These are phyloP conservation scores for Pseudevernia furfuracea DNA, from an alignment of 495 filamentous ascomycete genomes.

Conservation along the genomic window DNA sequence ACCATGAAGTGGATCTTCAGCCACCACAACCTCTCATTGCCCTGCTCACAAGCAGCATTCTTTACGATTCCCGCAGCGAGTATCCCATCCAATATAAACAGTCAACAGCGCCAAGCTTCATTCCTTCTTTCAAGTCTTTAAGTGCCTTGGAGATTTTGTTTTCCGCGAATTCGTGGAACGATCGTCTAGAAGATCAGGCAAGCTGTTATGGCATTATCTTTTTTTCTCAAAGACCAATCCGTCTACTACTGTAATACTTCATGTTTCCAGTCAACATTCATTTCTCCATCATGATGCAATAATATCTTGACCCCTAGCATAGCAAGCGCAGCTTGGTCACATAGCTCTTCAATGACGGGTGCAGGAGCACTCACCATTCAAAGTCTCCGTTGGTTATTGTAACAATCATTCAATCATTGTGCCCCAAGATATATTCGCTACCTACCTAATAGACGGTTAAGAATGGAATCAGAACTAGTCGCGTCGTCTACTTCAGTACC, in stretches of 20 bases:
- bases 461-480: background rate
- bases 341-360: background rate
- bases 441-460: background rate
- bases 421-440: background rate
- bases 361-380: background rate
- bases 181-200: background rate
- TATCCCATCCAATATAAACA: background rate
- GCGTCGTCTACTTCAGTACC: background rate
- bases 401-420: background rate
- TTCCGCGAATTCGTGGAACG: background rate
- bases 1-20: background rate
- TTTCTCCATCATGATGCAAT: background rate
- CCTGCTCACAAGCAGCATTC: background rate
- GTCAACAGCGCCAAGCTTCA: background rate
- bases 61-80: background rate
- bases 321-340: background rate
- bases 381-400: background rate
- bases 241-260: background rate
- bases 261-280: background rate
- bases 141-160: background rate
- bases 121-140: background rate
- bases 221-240: background rate
- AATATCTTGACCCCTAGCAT: background rate
- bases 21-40: background rate
- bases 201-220: background rate